Conservation (phyloP, 1,284 basidiomycete species). For the Ceratobasidium sp. region DNA sequence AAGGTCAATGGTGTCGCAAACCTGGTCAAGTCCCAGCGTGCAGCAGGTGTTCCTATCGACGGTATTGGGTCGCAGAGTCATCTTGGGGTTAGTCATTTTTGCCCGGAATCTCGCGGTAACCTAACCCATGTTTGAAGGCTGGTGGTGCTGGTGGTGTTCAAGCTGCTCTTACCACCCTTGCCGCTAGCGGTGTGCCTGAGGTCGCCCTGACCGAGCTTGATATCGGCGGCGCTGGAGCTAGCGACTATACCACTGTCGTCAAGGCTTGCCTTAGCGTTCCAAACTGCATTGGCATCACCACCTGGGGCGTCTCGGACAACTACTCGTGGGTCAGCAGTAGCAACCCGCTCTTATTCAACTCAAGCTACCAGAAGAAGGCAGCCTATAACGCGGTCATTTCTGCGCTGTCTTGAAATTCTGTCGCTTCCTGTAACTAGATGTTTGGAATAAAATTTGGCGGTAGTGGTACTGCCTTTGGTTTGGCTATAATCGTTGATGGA, state of each 20-base stretch:
- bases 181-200: not conserved
- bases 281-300: slow-evolving; percentile 38
- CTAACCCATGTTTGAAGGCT: slow-evolving; percentile 55
- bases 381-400: slow-evolving; percentile 38
- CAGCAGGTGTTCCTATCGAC: slow-evolving; percentile 45
- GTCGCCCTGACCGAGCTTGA: slow-evolving; percentile 34
- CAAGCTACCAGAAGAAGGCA: slow-evolving; percentile 34
- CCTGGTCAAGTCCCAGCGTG: slow-evolving; percentile 58
- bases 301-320: slow-evolving; percentile 34
- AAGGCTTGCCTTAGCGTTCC: slow-evolving; percentile 33
- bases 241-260: slow-evolving; percentile 30
- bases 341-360: slow-evolving; percentile 36
- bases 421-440: no score
- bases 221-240: slow-evolving; percentile 4
- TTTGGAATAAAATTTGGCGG: no score
- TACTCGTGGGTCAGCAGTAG: slow-evolving; percentile 33
- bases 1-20: slow-evolving; percentile 63
- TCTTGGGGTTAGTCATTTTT: not conserved
- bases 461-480: no score
- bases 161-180: slow-evolving; percentile 47
- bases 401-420: not conserved
- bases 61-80: slow-evolving; percentile 57
- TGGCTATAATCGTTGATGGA: no score
- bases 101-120: slow-evolving; percentile 53
- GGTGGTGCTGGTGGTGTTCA: slow-evolving; percentile 63